phyloP scores from a whole-genome alignment of 2,329 filamentous ascomycete genomes.

The Botrytis paeoniae region DNA sequence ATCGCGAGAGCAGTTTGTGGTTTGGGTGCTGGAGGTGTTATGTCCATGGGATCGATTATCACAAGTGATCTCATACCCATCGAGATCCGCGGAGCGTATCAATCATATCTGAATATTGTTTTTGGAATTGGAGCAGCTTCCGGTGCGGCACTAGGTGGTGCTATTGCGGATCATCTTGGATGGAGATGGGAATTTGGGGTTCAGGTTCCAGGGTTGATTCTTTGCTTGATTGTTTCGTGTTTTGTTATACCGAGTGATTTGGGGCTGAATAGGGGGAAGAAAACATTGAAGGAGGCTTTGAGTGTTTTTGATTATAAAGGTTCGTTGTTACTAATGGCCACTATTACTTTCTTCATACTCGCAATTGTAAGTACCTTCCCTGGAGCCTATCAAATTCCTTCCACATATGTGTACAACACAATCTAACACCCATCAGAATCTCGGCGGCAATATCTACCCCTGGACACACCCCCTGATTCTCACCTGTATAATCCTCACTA shows the following conservation, averaged over 20 bases:
- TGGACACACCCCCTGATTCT: slow-evolving; percentile 61
- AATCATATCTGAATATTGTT: slow-evolving; percentile 66
- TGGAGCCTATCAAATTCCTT: slow-evolving; percentile 16
- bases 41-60: slow-evolving; percentile 68
- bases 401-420: not conserved
- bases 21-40: slow-evolving; percentile 67
- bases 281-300: slow-evolving; percentile 48
- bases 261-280: slow-evolving; percentile 47
- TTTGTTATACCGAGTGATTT: slow-evolving; percentile 51
- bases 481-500: slow-evolving; percentile 48
- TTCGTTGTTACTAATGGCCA: slow-evolving; percentile 50
- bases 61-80: slow-evolving; percentile 73
- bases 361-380: slow-evolving; percentile 46
- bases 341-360: slow-evolving; percentile 55
- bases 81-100: slow-evolving; percentile 62
- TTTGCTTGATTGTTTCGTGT: slow-evolving; percentile 47
- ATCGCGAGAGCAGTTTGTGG: slow-evolving; percentile 68
- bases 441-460: slow-evolving; percentile 61
- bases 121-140: slow-evolving; percentile 57
- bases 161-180: slow-evolving; percentile 66
- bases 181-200: slow-evolving; percentile 72
- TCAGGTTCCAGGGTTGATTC: slow-evolving; percentile 52
- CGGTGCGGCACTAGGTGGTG: slow-evolving; percentile 67
- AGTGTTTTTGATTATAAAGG: slow-evolving; percentile 56
- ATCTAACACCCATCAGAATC: slow-evolving; percentile 43